Base-by-base conservation (phyloP, 768 basidiomycete species). In the Tricholoma hemisulphureum region DNA sequence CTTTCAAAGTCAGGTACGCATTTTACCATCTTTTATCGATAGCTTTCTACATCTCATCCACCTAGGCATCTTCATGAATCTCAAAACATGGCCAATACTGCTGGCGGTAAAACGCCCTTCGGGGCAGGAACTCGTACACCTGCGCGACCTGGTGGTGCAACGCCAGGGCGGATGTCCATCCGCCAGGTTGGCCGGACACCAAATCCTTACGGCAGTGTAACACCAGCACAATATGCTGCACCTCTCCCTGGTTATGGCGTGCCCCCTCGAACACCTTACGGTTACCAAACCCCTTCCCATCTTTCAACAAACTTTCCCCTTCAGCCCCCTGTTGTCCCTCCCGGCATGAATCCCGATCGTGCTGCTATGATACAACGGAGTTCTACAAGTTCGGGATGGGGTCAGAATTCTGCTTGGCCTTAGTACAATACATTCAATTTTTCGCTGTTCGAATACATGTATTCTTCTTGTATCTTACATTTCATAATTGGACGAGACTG, bases 1-100 rank as follows among this genome's bases (percentile, higher is more conserved):
- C 95, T 18, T 98, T 98, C 85, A 98, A 98, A 85, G 85, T 92
- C 67, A 74, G 87, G 87, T 87, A 65, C 64, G 79, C 65, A 41
- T 43, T 26, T 21, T 24, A 59, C 32, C 26, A 18, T 49, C 26
- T 49, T 37, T 14, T 41, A 18, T 48, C 45, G 26, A 6, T 49
- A 28, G 18, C 54, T 53, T 55, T 65, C 20, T 53, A 45, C 60
- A 10, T 59, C n/a, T 26, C 11, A 34, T 61, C 23, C 37, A 55
- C 23, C 39, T 60, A 89, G 89, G 64, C 89, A 92, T 75, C 75
- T 90, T 43, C 87, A 91, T 64, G 87, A 91, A 71, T 88, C 89
- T n/a, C 79, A 89, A 79, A 79, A 77, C 76, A 57, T 83, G 68
- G 69, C 80, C 60, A 68, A 75, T 65, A 63, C 77, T 10, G 72